phyloP scores from a whole-genome alignment of 352 stramenopile genomes.

The Pythium chondricola region DNA sequence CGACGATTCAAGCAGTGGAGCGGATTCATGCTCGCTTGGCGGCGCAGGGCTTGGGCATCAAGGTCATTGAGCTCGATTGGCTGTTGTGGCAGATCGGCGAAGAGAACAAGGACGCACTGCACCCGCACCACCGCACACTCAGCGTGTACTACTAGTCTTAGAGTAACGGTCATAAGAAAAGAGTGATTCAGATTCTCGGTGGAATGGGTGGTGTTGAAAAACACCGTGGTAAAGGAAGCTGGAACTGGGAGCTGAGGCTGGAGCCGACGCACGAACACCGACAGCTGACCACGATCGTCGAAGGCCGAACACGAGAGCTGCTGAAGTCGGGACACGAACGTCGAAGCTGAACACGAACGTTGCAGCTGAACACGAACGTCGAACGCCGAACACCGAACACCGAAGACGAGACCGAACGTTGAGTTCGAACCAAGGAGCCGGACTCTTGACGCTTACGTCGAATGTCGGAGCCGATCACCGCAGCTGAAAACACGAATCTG shows the following conservation, averaged over 20 bases:
- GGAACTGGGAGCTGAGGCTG: background rate
- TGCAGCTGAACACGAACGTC: too few relatives aligned
- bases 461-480: too few relatives aligned
- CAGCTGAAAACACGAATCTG: too few relatives aligned
- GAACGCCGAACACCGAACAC: too few relatives aligned
- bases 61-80: constrained; percentile 85
- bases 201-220: constrained; percentile 16
- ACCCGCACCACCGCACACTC: constrained; percentile 76
- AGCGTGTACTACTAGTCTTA: constrained; percentile 75
- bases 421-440: too few relatives aligned
- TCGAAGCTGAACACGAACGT: too few relatives aligned
- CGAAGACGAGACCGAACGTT: too few relatives aligned
- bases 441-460: too few relatives aligned
- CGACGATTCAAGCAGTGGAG: constrained; percentile 83
- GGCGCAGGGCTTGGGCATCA: constrained; percentile 27
- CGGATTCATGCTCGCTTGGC: constrained; percentile 38
- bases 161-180: background rate
- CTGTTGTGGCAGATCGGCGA: constrained; percentile 85
- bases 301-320: background rate
- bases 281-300: background rate
- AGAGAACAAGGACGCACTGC: constrained; percentile 59
- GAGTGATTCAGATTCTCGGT: background rate
- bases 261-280: constrained; percentile 4
- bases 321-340: too few relatives aligned
- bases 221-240: constrained; percentile 11